Conservation (phyloP, 192 early-diverging fungal species). For the Lobosporangium transversale region DNA sequence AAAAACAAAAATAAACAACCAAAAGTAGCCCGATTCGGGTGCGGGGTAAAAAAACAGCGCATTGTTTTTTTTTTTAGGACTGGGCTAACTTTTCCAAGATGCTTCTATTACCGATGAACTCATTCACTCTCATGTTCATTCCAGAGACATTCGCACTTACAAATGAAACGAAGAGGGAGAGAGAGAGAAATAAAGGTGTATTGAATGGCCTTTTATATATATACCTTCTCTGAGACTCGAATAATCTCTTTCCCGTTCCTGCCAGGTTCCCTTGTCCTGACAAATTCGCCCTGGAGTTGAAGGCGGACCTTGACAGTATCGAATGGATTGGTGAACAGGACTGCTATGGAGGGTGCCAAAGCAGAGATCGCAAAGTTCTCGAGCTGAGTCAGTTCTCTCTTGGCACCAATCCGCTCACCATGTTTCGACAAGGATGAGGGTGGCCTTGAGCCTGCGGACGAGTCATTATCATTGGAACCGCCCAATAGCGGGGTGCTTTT, state of each 20-base stretch:
- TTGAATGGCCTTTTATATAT: too few species aligned
- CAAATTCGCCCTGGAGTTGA: constrained; percentile 72
- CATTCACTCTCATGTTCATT: too few species aligned
- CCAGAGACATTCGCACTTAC: too few species aligned
- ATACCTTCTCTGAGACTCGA: constrained; percentile 57
- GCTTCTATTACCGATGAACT: too few species aligned
- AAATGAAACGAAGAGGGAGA: too few species aligned
- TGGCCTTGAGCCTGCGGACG: constrained; percentile 4
- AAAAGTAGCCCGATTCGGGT: too few species aligned
- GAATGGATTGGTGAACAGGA: constrained; percentile 82
- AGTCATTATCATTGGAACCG: constrained; percentile 29
- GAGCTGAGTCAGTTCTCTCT: constrained; percentile 50
- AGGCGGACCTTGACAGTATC: constrained; percentile 81
- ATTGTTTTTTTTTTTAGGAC: too few species aligned
- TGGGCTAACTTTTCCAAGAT: too few species aligned
- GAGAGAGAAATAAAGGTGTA: too few species aligned
- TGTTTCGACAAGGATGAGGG: constrained; percentile 4
- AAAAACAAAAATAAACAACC: constrained; percentile 4
- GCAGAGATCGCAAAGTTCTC: constrained; percentile 74
- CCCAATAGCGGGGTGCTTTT: constrained; percentile 49
- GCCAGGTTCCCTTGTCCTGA: constrained; percentile 48
- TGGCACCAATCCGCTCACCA: neutral
- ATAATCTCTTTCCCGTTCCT: constrained; percentile 50
- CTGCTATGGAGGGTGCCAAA: constrained; percentile 71
- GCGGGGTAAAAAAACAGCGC: too few species aligned